phyloP scores from a whole-genome alignment of 805 yeast genomes.

The Naumovozyma dairenensis region DNA sequence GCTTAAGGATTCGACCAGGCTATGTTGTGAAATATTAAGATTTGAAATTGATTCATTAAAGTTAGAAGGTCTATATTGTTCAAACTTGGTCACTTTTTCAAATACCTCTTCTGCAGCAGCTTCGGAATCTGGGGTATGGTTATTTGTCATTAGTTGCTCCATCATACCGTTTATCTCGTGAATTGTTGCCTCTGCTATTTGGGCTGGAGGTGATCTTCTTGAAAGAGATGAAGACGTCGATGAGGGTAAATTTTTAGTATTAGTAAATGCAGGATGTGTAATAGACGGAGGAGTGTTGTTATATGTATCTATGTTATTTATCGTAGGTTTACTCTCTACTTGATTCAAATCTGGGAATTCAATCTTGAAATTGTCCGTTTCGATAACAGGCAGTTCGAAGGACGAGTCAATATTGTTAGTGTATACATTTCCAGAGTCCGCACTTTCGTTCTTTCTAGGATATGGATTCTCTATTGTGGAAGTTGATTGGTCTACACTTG shows the following conservation, averaged over 20 bases:
- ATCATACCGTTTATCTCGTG: constrained; percentile 31
- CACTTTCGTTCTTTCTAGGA: no score
- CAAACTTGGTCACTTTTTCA: constrained; percentile 22
- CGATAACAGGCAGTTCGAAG: constrained; percentile 20
- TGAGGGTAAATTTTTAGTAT: neutral
- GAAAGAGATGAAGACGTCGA: neutral
- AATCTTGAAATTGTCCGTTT: constrained; percentile 14
- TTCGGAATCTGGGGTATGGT: neutral
- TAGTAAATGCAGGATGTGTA: no score
- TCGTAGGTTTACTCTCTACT: no score
- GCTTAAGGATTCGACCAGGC: no score
- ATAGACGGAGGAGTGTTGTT: no score
- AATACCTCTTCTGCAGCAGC: constrained; percentile 13
- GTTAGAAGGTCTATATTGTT: constrained; percentile 23
- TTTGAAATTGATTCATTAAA: no score
- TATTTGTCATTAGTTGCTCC: constrained; percentile 23
- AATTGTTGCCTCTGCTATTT: constrained; percentile 14
- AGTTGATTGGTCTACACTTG: no score
- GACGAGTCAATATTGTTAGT: no score
- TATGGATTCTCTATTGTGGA: no score
- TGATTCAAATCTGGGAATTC: constrained; percentile 14
- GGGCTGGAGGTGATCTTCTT: constrained; percentile 1
- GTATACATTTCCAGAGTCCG: no score
- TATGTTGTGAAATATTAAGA: no score
- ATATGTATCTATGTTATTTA: no score